Evolutionary conservation across 371 early-diverging fungal species (phyloP), one percentile per base, ranked within the genome.

Genomic region (Apophysomyces trapeziformis): DNA sequence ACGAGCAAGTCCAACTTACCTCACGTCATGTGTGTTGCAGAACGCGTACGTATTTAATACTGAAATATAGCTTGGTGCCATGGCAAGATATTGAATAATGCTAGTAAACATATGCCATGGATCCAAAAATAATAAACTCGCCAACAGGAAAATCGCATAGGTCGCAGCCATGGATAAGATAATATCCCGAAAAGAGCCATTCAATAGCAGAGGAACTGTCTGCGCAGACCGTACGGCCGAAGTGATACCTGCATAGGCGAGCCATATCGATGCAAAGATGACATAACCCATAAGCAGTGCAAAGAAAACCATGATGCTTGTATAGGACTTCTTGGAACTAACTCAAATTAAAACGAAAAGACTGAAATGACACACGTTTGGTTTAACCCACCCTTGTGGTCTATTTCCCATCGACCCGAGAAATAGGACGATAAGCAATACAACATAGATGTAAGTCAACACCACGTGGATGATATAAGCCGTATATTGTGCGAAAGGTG

Each of bases 91-190:
- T 76, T 95, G 95, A 26, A 93, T 5, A 59, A 95, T 89, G 41
- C 89, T 90, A 3, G 94, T 95, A 50, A 98, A 69, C 95, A 96
- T 94, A 74, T 98, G 99, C 95, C 94, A 95, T 13, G 96, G 95
- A 74, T 98, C 96, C 21, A 94, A 71, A 74, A 92, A 91, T 61
- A 95, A 60, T 39, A 95, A 47, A 18, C 89, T 87, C 1, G 90
- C 66, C 16, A 96, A 13, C 16, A 95, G 66, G 78, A 93, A 98
- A 12, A 98, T 63, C 1, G 93, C 95, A 71, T 90, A 93, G 1
- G 96, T 97, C 5, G 94, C 86, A 7, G 83, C 83, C 54, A 94
- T 68, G 0, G 96, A 93, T 36, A 96, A 76, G 35, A 95, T 79
- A 54, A 94, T 90, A 64, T 96, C 93, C 12, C 95, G 83, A 76